Evolutionary conservation across 768 basidiomycete genomes (phyloP).

Genomic region (Cystobasidium tubakii): DNA sequence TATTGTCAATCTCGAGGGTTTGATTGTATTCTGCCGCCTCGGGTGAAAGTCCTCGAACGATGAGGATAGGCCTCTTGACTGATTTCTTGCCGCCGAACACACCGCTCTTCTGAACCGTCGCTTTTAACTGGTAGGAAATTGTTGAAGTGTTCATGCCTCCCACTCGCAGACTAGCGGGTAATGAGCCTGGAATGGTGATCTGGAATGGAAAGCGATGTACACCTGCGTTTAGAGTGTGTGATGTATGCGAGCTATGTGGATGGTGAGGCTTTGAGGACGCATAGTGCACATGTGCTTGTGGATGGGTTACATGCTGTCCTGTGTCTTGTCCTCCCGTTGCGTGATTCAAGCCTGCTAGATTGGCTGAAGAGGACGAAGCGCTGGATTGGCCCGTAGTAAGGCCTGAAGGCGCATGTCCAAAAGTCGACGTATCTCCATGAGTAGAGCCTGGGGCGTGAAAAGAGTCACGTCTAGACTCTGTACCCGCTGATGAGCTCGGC

Average conservation of each 20-base stretch:
- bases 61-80: constrained; percentile 58
- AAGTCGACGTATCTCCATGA: constrained; percentile 7
- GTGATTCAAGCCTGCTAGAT: constrained; percentile 10
- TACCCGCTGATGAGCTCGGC: not conserved
- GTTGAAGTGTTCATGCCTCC: constrained; percentile 52
- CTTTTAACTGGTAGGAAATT: constrained; percentile 83
- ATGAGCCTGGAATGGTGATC: constrained; percentile 71
- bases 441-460: constrained; percentile 36
- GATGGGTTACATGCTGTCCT: not conserved
- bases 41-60: constrained; percentile 66
- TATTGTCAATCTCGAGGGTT: constrained; percentile 88
- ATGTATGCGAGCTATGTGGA: constrained; percentile 46
- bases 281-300: not conserved
- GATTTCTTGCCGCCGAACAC: constrained; percentile 62
- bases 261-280: constrained; percentile 38
- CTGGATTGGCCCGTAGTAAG: constrained; percentile 24
- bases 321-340: not conserved
- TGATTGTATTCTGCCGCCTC: constrained; percentile 94
- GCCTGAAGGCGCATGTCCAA: constrained; percentile 18
- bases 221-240: constrained; percentile 91
- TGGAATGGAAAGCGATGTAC: constrained; percentile 88
- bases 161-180: constrained; percentile 71
- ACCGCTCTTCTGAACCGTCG: constrained; percentile 70
- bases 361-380: not conserved
- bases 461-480: not conserved